Percentiles rank a stretch among this genome's conserved stretches.
Evolutionary conservation across 345 rosid species (phyloP).

Genomic region (Conringia planisiliqua): DNA sequence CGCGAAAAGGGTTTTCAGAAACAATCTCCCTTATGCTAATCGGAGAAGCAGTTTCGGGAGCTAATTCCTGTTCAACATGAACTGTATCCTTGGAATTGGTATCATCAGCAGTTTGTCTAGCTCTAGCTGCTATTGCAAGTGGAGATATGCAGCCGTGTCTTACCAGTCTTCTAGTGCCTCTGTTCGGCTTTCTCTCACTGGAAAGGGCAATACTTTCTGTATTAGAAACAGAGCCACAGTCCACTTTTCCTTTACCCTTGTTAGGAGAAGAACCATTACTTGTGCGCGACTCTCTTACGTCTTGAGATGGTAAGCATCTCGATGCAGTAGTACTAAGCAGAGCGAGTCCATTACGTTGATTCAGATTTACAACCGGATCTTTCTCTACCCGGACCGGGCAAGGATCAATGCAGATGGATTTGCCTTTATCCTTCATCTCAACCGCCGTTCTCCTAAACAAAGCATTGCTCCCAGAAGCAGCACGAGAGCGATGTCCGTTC

Average conservation of each 20-base stretch:
- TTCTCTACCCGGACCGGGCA: conserved; percentile 26
- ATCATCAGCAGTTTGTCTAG: conserved; percentile 44
- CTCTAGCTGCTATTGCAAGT: conserved; percentile 49
- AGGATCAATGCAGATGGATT: conserved; percentile 28
- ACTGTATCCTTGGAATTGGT: conserved; percentile 18
- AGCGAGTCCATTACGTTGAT: conserved; percentile 19
- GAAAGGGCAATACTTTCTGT: conserved; percentile 43
- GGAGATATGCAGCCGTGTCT: conserved; percentile 91
- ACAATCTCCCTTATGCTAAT: conserved; percentile 45
- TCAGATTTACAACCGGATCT: conserved; percentile 31
- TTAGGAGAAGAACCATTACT: conserved; percentile 29
- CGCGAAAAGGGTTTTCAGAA: conserved; percentile 36
- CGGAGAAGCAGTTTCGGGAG: conserved; percentile 29
- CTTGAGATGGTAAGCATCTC: conserved; percentile 30
- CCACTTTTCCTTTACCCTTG: conserved; percentile 64
- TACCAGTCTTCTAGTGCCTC: conserved; percentile 68
- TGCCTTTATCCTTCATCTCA: conserved; percentile 50
- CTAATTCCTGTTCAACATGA: conserved; percentile 21
- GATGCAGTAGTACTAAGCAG: conserved; percentile 25
- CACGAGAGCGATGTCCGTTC: conserved; percentile 7
- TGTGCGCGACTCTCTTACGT: conserved; percentile 20
- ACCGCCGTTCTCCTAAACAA: conserved; percentile 44
- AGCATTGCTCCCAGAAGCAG: conserved; percentile 31
- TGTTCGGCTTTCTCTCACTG: conserved; percentile 29
- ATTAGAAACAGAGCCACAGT: conserved; percentile 35